A percentile compares a stretch with the other conserved stretches of the same genome.
Conservation (phyloP, 345 rosid species). For the Lepidium didymum region DNA sequence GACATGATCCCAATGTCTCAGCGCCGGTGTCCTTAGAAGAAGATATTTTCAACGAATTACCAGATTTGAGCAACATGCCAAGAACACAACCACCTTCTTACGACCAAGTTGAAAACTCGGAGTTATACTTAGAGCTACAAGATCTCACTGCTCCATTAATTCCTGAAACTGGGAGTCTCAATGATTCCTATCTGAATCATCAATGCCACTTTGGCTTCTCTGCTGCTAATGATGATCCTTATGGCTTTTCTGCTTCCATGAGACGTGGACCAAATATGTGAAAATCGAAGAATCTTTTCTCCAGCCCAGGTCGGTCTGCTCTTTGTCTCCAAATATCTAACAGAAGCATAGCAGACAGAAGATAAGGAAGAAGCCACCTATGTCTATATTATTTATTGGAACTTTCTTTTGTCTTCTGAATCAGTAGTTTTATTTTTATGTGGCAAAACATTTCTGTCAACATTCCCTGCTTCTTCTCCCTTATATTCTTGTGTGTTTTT, state of each 20-base stretch:
- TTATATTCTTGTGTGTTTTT: background rate
- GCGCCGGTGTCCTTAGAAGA: constrained; percentile 12
- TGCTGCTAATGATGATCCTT: constrained; percentile 8
- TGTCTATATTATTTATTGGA: background rate
- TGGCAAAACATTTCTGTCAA: background rate
- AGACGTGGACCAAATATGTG: constrained; percentile 5
- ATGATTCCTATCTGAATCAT: background rate
- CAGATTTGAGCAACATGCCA: constrained; percentile 17
- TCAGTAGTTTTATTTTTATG: background rate
- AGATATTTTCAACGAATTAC: constrained; percentile 4
- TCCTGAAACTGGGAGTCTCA: background rate
- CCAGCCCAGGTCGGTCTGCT: background rate
- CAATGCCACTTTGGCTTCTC: constrained; percentile 14
- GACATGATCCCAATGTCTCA: background rate
- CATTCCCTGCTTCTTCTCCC: background rate
- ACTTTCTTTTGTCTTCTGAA: background rate
- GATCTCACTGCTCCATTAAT: constrained; percentile 22
- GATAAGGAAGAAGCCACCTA: background rate
- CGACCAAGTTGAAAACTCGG: constrained; percentile 23
- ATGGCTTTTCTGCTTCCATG: background rate
- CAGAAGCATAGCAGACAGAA: background rate
- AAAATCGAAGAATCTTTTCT: background rate
- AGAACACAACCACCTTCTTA: background rate
- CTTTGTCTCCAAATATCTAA: background rate
- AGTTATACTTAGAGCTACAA: constrained; percentile 19